Conservation (phyloP, 768 basidiomycete genomes). For the Porphyrellus cyaneotinctus region DNA sequence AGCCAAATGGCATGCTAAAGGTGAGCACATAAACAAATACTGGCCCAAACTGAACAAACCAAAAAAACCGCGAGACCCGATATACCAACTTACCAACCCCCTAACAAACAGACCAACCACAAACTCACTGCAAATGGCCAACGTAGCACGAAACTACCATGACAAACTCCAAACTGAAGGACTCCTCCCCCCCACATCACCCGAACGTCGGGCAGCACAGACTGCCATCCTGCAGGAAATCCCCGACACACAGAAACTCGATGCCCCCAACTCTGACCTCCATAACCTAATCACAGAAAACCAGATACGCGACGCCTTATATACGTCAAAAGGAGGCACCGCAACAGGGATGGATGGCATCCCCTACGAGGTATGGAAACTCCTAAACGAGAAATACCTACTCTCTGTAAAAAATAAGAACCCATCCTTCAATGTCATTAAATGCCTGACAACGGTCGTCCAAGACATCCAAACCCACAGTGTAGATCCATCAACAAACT, state of each 20-base stretch:
- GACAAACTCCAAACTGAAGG: slow-evolving; percentile 18
- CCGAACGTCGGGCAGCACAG: too few species aligned
- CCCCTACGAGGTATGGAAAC: neutral
- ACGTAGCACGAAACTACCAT: slow-evolving; percentile 18
- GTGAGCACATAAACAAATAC: slow-evolving; percentile 13
- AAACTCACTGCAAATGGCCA: slow-evolving; percentile 29
- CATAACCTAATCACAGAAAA: too few species aligned
- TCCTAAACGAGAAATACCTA: neutral
- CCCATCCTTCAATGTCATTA: neutral
- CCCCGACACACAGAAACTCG: too few species aligned
- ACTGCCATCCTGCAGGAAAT: too few species aligned
- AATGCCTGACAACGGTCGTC: neutral
- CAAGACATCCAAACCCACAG: neutral
- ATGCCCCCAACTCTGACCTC: too few species aligned
- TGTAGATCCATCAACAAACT: neutral
- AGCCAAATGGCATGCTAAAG: neutral
- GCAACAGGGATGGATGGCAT: neutral
- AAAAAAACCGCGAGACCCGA: slow-evolving; percentile 11
- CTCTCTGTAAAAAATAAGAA: neutral
- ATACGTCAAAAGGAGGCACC: neutral
- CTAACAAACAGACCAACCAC: rapidly evolving
- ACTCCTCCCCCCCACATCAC: too few species aligned
- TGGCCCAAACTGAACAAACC: slow-evolving; percentile 14
- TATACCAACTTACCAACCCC: slow-evolving; percentile 10
- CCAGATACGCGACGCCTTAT: too few species aligned